phyloP scores from a whole-genome alignment of 352 stramenopile species.

The Pythium volutum region DNA sequence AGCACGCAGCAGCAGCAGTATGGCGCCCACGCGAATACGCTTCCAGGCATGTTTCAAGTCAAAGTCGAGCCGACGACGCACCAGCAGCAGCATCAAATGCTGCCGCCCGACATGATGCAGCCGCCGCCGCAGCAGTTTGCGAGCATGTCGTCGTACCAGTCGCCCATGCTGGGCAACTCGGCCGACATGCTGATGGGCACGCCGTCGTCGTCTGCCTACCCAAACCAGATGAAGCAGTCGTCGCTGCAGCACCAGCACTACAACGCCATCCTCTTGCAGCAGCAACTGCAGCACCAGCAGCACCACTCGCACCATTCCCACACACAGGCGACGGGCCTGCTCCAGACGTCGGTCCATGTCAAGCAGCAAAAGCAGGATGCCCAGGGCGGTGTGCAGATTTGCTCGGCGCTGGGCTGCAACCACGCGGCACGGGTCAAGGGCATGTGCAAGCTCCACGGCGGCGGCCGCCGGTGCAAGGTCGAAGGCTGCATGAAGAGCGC shows the following conservation, averaged over 20 bases:
- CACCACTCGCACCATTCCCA: slow-evolving; percentile 1
- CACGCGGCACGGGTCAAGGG: slow-evolving; percentile 75
- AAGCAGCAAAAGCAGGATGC: slow-evolving; percentile 59
- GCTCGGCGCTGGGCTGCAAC: slow-evolving; percentile 74
- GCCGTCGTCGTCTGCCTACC: neutral
- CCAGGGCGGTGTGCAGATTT: slow-evolving; percentile 54
- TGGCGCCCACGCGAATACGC: neutral
- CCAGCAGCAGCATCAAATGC: slow-evolving; percentile 25
- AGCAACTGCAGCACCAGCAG: slow-evolving; percentile 43
- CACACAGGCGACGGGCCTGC: slow-evolving; percentile 13
- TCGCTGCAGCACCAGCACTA: slow-evolving; percentile 47
- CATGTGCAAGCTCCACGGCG: slow-evolving; percentile 86
- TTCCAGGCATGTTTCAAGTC: slow-evolving; percentile 17
- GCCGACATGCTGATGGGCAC: slow-evolving; percentile 43
- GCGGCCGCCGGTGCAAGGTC: slow-evolving; percentile 78
- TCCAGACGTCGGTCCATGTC: slow-evolving; percentile 37
- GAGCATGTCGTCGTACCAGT: slow-evolving; percentile 60
- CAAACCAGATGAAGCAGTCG: slow-evolving; percentile 9
- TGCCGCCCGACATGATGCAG: slow-evolving; percentile 57
- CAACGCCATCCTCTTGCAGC: slow-evolving; percentile 63
- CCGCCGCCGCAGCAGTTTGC: slow-evolving; percentile 57
- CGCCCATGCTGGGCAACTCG: slow-evolving; percentile 40
- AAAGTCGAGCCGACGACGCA: slow-evolving; percentile 37
- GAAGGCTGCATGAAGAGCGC: slow-evolving; percentile 88
- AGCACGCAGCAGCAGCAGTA: slow-evolving; percentile 13